A percentile compares a stretch with the other conserved stretches of the same genome.
These are phyloP conservation scores for Primulina huaijiensis DNA, from an alignment of 257 asterid genomes.

Conservation along the genomic window DNA sequence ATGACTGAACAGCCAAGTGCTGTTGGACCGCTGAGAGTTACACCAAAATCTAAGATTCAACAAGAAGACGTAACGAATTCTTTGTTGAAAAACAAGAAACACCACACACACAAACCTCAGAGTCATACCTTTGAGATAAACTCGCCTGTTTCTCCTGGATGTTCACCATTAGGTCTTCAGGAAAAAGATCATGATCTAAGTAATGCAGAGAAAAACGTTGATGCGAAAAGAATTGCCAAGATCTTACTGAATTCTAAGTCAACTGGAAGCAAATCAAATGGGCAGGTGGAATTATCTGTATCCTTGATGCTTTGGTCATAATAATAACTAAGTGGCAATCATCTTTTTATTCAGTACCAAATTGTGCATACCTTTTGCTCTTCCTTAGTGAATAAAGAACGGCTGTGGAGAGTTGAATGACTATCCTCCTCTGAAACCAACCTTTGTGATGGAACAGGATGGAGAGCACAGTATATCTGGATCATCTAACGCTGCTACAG, in stretches of 20 bases:
- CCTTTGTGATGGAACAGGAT: constrained; percentile 41
- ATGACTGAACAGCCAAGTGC: constrained; percentile 36
- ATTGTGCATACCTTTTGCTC: constrained; percentile 28
- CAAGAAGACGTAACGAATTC: constrained; percentile 34
- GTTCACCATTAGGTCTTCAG: constrained; percentile 30
- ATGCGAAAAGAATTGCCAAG: constrained; percentile 42
- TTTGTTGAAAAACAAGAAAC: constrained; percentile 35
- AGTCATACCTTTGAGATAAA: constrained; percentile 38
- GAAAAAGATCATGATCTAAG: constrained; percentile 36
- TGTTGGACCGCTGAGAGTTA: constrained; percentile 31
- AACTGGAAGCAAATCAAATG: constrained; percentile 36
- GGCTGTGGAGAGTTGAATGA: constrained; percentile 37
- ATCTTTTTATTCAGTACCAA: constrained; percentile 12
- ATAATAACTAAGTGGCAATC: constrained; percentile 15
- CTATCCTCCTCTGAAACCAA: constrained; percentile 39
- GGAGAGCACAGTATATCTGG: constrained; percentile 35
- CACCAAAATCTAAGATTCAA: constrained; percentile 37
- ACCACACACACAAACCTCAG: constrained; percentile 28
- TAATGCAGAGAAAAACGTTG: constrained; percentile 33
- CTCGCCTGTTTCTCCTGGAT: constrained; percentile 35
- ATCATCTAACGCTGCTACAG: constrained; percentile 41
- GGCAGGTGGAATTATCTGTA: constrained; percentile 45
- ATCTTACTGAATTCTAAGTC: constrained; percentile 41
- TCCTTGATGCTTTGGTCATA: constrained; percentile 41
- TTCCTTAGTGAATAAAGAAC: constrained; percentile 49